Evolutionary conservation across 2,329 filamentous ascomycete genomes (phyloP).

Genomic region (Lachnellula hyalina): DNA sequence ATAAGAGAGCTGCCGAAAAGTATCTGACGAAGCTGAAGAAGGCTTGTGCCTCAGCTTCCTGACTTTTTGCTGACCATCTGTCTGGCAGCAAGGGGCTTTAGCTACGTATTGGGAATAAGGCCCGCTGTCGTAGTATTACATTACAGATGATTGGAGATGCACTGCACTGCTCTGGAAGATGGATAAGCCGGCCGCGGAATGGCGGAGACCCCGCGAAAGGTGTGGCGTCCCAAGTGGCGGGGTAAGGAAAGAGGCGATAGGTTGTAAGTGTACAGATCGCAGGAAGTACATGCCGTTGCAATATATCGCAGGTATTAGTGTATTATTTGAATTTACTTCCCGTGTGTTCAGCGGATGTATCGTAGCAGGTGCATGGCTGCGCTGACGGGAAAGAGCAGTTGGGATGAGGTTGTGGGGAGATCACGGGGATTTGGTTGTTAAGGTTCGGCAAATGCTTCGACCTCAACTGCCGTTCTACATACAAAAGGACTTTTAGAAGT

Average conservation of each 20-base stretch:
- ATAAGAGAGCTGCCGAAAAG: conserved; percentile 12
- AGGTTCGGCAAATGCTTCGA: background rate
- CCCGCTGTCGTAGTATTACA: background rate
- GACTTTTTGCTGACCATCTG: background rate
- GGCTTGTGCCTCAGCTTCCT: background rate
- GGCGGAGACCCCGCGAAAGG: background rate
- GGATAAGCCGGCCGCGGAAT: background rate
- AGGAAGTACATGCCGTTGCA: background rate
- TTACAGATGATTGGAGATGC: background rate
- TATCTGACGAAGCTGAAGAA: background rate
- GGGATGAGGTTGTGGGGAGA: background rate
- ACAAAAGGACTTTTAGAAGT: background rate
- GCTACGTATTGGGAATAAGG: background rate
- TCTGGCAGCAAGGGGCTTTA: background rate
- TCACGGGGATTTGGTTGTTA: background rate
- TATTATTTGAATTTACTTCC: background rate
- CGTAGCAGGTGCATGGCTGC: background rate
- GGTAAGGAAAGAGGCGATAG: background rate
- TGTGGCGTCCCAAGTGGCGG: background rate
- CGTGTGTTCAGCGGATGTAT: background rate
- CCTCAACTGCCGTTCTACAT: background rate
- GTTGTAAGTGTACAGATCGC: background rate
- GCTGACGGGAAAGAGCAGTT: background rate
- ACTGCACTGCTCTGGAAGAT: background rate
- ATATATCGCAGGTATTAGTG: background rate